These are phyloP conservation scores for Drechslerella dactyloides DNA, from an alignment of 2,329 filamentous ascomycete genomes.

Conservation along the genomic window DNA sequence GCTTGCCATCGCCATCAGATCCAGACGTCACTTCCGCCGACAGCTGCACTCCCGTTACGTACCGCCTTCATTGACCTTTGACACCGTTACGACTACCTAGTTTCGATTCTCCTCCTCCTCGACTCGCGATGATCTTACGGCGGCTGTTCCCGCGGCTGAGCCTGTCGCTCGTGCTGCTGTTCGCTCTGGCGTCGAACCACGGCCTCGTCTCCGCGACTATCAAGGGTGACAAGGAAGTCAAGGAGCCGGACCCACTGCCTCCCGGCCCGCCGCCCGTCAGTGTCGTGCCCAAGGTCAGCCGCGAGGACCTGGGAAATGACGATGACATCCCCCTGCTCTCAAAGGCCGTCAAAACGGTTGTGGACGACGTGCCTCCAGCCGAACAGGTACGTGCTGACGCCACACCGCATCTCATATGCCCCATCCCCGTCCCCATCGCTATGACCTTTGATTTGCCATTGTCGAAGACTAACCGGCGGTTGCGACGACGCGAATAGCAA, in stretches of 20 bases:
- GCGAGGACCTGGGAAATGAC: constrained; percentile 31
- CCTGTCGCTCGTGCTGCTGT: constrained; percentile 38
- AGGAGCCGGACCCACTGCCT: constrained; percentile 62
- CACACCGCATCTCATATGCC: constrained; percentile 18
- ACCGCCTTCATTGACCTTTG: neutral
- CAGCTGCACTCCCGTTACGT: neutral
- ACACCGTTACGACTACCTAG: neutral
- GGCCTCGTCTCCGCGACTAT: constrained; percentile 58
- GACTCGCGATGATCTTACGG: constrained; percentile 38
- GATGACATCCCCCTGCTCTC: constrained; percentile 49
- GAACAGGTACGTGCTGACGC: constrained; percentile 54
- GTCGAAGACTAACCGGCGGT: neutral
- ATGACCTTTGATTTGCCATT: neutral
- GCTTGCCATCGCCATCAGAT: constrained; percentile 2
- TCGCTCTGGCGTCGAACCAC: constrained; percentile 31
- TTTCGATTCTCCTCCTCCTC: neutral
- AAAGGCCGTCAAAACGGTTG: constrained; percentile 58
- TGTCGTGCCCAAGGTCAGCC: constrained; percentile 42
- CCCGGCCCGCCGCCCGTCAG: constrained; percentile 39
- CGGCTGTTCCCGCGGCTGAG: constrained; percentile 42
- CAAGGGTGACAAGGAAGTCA: constrained; percentile 68
- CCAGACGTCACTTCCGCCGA: neutral
- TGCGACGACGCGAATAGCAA: neutral
- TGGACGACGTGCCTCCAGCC: constrained; percentile 55
- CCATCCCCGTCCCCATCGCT: neutral